phyloP scores from a whole-genome alignment of 768 basidiomycete genomes.

The Cyathus striatus region DNA sequence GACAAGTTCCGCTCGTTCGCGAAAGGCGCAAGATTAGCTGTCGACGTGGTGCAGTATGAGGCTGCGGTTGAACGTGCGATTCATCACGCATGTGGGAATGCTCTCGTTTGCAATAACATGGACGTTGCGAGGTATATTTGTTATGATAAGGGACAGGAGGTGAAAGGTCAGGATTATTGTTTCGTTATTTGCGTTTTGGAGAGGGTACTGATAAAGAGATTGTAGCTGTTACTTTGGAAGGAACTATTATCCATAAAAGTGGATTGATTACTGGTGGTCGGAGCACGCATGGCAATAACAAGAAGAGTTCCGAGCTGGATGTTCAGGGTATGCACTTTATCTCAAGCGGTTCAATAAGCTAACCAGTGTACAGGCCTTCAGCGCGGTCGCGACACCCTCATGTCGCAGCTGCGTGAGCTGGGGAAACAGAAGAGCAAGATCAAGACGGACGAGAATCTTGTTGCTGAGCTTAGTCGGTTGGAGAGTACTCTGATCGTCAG shows the following conservation, averaged over 20 bases:
- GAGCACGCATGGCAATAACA: constrained; percentile 66
- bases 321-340: constrained; percentile 56
- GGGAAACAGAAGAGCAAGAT: constrained; percentile 77
- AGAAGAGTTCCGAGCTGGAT: constrained; percentile 95
- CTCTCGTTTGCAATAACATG: constrained; percentile 93
- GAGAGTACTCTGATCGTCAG: constrained; percentile 73
- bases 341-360: neutral
- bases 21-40: constrained; percentile 79
- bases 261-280: constrained; percentile 95
- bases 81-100: constrained; percentile 94
- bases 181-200: neutral
- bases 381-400: constrained; percentile 65
- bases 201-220: neutral
- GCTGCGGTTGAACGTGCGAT: constrained; percentile 88
- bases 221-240: constrained; percentile 91
- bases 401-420: constrained; percentile 78
- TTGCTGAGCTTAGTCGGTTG: constrained; percentile 71
- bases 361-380: constrained; percentile 24
- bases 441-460: constrained; percentile 76
- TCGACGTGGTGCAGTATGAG: constrained; percentile 82
- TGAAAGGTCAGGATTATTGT: constrained; percentile 81
- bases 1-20: constrained; percentile 93
- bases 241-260: constrained; percentile 95
- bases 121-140: constrained; percentile 87
- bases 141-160: constrained; percentile 93